phyloP scores from a whole-genome alignment of 345 rosid genomes.

The Gossypium raimondii region DNA sequence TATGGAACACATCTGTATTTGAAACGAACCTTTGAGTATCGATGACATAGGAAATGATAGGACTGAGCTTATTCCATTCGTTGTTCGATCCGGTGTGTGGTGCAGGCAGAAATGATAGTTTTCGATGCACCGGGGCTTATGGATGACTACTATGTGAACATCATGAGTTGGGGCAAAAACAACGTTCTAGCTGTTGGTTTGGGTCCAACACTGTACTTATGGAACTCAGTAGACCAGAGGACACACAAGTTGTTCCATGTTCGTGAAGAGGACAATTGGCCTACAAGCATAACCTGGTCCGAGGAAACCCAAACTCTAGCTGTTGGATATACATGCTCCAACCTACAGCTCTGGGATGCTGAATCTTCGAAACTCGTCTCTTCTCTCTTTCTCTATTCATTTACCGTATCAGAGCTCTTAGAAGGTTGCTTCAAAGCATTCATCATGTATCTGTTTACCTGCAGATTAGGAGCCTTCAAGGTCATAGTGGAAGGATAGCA shows the following conservation, averaged over 20 bases:
- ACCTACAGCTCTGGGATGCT: constrained; percentile 40
- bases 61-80: too few species aligned
- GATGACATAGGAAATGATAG: too few species aligned
- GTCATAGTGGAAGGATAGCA: constrained; percentile 36
- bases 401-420: background rate
- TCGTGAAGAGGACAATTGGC: constrained; percentile 24
- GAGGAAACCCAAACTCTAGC: constrained; percentile 32
- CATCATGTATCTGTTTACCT: background rate
- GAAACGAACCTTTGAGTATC: too few species aligned
- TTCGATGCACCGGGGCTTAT: constrained; percentile 45
- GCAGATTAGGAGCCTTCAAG: constrained; percentile 35
- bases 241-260: constrained; percentile 21
- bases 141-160: constrained; percentile 37
- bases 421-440: background rate
- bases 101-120: constrained; percentile 29
- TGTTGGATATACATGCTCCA: constrained; percentile 36
- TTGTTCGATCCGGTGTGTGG: background rate
- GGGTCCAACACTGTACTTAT: constrained; percentile 33
- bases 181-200: constrained; percentile 42
- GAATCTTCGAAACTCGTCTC: constrained; percentile 42
- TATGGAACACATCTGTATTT: too few species aligned
- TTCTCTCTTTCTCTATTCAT: background rate
- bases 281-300: constrained; percentile 48
- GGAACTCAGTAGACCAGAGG: constrained; percentile 28
- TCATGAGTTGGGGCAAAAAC: constrained; percentile 45